Base-by-base conservation (phyloP, 345 rosid species). In the Hirschfeldia incana region DNA sequence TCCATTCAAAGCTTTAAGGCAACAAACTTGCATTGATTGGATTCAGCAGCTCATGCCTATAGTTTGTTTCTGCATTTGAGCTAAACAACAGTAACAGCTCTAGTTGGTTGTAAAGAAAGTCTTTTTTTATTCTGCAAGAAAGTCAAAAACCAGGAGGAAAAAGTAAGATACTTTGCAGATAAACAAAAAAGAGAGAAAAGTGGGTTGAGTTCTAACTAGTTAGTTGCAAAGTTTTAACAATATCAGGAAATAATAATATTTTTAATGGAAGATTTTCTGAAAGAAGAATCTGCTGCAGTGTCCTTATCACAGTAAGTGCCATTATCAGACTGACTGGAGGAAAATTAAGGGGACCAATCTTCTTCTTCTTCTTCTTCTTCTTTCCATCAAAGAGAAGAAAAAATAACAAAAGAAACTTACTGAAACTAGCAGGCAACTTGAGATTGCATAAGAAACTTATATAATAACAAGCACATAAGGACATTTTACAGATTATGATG, bases 271-370 rank as follows among this genome's bases (percentile, higher is more conserved):
- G 57, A 51, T 51, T 51, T 51, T 51, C 57, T 13, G 57, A 51
- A 34, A 13, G 57, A n/a, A 51, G 57, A 51, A 51, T 51, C 57
- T 51, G 53, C 1, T 46, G 53, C 53, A 46, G 53, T 46, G 53
- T 88, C 91, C 76, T 82, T 84, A 83, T 88, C 94, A 87, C 80
- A 87, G 83, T 21, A 87, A 82, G 72, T 86, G 88, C 85, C 92
- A 82, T 86, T 86, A 87, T 85, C 85, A 70, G 86, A 76, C 75
- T 85, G 75, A 85, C 86, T 84, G 90, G 81, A 81, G 83, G 83
- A 36, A 34, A 36, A 79, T 46, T 76, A 75, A 80, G 15, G 62
- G 72, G 65, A 71, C 27, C 34, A 65, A 30, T 16, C 72, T 16
- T 44, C 76, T 44, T 78, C 76, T 15, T 63, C 65, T 8, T 65